Conservation (phyloP, 331 rosid species). For the Phaseolus coccineus region DNA sequence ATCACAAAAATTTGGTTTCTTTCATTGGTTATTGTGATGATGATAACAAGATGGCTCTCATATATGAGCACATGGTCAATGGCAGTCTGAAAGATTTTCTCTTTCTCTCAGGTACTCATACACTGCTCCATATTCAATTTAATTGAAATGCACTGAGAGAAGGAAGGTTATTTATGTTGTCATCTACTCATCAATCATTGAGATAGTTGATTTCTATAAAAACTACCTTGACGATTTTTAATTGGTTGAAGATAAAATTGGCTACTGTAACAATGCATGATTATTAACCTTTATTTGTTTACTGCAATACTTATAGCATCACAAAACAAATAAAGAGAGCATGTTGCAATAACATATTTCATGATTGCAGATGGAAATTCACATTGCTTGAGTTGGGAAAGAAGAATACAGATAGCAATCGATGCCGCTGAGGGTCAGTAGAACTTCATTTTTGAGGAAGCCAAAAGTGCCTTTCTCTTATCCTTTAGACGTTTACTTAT, state of each 20-base stretch:
- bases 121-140: slow-evolving; percentile 17
- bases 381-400: slow-evolving; percentile 63
- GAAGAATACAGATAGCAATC: slow-evolving; percentile 66
- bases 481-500: not conserved
- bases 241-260: too few species aligned
- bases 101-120: slow-evolving; percentile 56
- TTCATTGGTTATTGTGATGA: slow-evolving; percentile 77
- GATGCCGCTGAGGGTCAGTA: slow-evolving; percentile 74
- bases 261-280: too few species aligned
- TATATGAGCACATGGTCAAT: slow-evolving; percentile 71
- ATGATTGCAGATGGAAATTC: slow-evolving; percentile 55
- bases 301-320: slow-evolving; percentile 13
- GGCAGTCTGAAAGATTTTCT: slow-evolving; percentile 67
- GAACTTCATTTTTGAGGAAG: slow-evolving; percentile 17
- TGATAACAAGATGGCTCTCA: slow-evolving; percentile 64
- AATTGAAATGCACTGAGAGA: not conserved
- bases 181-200: not conserved
- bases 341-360: slow-evolving; percentile 29
- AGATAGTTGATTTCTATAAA: too few species aligned
- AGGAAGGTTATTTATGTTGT: not conserved
- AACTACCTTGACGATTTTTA: too few species aligned
- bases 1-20: slow-evolving; percentile 72
- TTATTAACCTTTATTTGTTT: not conserved
- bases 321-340: slow-evolving; percentile 21
- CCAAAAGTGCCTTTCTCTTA: not conserved